These are phyloP conservation scores for Capsicum rhomboideum DNA, from an alignment of 257 asterid species.

Conservation along the genomic window DNA sequence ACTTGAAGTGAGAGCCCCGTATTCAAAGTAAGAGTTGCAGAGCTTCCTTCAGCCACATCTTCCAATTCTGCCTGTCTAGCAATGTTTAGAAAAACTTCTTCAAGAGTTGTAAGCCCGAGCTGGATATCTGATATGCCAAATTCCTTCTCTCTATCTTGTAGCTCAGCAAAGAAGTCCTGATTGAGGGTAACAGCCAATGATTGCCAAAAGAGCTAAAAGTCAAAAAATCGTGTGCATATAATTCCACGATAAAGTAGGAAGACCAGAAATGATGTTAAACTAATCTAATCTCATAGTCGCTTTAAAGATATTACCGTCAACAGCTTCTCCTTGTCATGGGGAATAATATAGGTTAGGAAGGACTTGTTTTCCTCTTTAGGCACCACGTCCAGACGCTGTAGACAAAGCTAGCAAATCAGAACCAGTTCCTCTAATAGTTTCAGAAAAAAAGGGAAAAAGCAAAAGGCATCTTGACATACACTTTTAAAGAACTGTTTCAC, in stretches of 20 bases:
- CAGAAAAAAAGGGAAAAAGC: conserved; percentile 1
- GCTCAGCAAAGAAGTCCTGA: conserved; percentile 66
- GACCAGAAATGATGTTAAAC: neutral
- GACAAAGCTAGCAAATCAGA: conserved; percentile 6
- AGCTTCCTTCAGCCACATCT: conserved; percentile 59
- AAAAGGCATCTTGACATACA: conserved; percentile 34
- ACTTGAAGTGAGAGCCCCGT: conserved; percentile 63
- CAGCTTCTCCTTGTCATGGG: conserved; percentile 80
- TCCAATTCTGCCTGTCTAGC: conserved; percentile 76
- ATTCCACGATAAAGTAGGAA: neutral
- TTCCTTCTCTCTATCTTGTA: conserved; percentile 55
- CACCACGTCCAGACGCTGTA: conserved; percentile 56
- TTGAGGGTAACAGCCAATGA: neutral
- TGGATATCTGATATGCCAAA: conserved; percentile 75
- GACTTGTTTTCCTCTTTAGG: conserved; percentile 87
- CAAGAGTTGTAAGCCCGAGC: conserved; percentile 79
- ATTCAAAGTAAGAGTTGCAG: conserved; percentile 45
- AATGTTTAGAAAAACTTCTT: conserved; percentile 78
- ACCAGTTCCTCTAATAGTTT: neutral
- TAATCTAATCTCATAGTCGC: neutral
- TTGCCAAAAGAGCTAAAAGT: neutral
- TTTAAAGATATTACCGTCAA: conserved; percentile 40
- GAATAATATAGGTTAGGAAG: conserved; percentile 76
- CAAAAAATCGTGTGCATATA: neutral
- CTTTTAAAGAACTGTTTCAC: conserved; percentile 69